Evolutionary conservation across 306 rosid species (phyloP).

Genomic region (Lathyrus sativus): DNA sequence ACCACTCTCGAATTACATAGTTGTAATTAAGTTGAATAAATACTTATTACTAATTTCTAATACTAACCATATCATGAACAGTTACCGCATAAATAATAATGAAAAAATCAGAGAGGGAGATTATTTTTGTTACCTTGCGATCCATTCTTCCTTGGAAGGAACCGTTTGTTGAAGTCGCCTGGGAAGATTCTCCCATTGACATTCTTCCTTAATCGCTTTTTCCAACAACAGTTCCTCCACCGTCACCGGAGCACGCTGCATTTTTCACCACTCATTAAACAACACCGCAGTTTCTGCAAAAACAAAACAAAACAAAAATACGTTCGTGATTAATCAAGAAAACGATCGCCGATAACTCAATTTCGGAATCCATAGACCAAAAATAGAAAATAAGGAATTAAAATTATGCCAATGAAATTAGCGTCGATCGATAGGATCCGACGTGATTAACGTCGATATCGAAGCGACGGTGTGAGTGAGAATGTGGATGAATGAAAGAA

Average conservation of each 20-base stretch:
- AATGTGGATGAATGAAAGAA: conserved; percentile 24
- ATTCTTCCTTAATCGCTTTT: conserved; percentile 81
- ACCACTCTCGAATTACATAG: not conserved
- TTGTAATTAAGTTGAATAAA: not conserved
- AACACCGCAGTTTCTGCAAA: conserved; percentile 36
- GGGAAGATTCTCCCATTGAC: conserved; percentile 81
- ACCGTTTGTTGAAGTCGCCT: conserved; percentile 72
- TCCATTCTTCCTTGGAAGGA: conserved; percentile 89
- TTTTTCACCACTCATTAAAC: conserved; percentile 47
- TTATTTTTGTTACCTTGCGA: conserved; percentile 56
- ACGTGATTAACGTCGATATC: conserved; percentile 7
- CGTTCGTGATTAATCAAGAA: not conserved
- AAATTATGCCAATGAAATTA: too few species aligned
- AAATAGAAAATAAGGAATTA: too few species aligned
- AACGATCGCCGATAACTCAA: not conserved
- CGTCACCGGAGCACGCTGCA: conserved; percentile 67
- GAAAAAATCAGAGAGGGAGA: not conserved
- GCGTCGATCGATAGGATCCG: not conserved
- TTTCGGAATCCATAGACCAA: not conserved
- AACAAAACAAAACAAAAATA: not conserved
- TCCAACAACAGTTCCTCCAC: conserved; percentile 69
- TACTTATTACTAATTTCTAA: not conserved
- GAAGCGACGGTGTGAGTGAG: conserved; percentile 4
- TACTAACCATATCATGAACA: too few species aligned
- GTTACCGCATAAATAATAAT: too few species aligned